phyloP scores from a whole-genome alignment of 768 basidiomycete species.

The Tricholomella constricta region DNA sequence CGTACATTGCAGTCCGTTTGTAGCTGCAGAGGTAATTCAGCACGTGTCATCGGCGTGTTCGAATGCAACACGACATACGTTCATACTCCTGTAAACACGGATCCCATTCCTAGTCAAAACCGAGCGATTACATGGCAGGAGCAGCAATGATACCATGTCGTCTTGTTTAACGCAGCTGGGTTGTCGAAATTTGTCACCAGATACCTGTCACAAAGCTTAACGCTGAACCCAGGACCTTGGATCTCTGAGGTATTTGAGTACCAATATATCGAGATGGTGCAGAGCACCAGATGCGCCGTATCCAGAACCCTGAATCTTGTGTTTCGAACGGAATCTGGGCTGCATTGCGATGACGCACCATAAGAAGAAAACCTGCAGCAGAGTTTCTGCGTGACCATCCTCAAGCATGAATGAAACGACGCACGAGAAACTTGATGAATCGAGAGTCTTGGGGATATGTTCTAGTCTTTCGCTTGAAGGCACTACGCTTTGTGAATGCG shows the following conservation, averaged over 20 bases:
- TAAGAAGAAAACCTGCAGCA: slow-evolving; percentile 35
- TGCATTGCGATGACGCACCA: slow-evolving; percentile 25
- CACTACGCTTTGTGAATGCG: not conserved
- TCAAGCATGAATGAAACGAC: slow-evolving; percentile 2
- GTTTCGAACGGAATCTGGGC: not conserved
- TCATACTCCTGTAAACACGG: slow-evolving; percentile 39
- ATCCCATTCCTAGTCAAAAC: not conserved
- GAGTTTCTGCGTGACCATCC: not conserved
- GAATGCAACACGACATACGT: slow-evolving; percentile 27
- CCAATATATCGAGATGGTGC: slow-evolving; percentile 49
- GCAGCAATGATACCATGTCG: slow-evolving; percentile 40
- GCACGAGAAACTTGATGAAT: slow-evolving; percentile 42
- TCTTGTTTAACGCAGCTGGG: slow-evolving; percentile 33
- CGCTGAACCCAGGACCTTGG: not conserved
- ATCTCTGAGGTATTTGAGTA: slow-evolving; percentile 18
- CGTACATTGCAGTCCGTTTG: slow-evolving; percentile 55
- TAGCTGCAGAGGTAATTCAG: slow-evolving; percentile 30
- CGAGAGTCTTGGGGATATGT: slow-evolving; percentile 42
- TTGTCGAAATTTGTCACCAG: slow-evolving; percentile 47
- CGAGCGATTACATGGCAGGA: not conserved
- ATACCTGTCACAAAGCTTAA: slow-evolving; percentile 36
- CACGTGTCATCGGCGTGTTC: slow-evolving; percentile 10
- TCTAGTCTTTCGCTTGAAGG: slow-evolving; percentile 19
- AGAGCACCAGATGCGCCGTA: slow-evolving; percentile 45
- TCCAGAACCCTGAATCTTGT: slow-evolving; percentile 37